Evolutionary conservation across 1,284 basidiomycete genomes (phyloP).

Genomic region (Somion occarium): DNA sequence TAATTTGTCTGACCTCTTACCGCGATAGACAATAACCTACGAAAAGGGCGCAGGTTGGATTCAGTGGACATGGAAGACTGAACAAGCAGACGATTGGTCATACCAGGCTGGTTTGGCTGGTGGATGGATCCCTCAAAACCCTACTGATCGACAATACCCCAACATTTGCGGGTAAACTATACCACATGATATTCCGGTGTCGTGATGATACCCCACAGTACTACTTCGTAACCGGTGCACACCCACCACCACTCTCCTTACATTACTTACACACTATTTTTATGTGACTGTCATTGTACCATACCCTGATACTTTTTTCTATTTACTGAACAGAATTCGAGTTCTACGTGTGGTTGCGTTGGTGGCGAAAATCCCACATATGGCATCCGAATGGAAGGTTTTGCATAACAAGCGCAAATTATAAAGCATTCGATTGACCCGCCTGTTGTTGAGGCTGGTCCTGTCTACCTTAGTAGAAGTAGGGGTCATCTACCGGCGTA

Average conservation of each 20-base stretch:
- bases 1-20: conserved; percentile 16
- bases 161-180: conserved; percentile 44
- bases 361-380: too few species aligned
- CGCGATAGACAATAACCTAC: conserved; percentile 44
- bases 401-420: too few species aligned
- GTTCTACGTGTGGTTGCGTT: too few species aligned
- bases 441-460: too few species aligned
- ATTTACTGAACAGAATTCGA: too few species aligned
- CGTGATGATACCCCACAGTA: neutral
- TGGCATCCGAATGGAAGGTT: too few species aligned
- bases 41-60: conserved; percentile 69
- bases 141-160: conserved; percentile 45
- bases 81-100: conserved; percentile 71
- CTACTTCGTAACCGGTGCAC: neutral
- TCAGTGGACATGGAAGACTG: conserved; percentile 57
- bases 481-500: too few species aligned
- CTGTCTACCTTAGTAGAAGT: too few species aligned
- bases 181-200: neutral
- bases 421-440: too few species aligned
- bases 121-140: conserved; percentile 80
- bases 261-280: neutral
- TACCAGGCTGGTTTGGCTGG: conserved; percentile 72
- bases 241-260: neutral
- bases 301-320: too few species aligned
- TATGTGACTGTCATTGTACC: neutral